A percentile compares a stretch with the other conserved stretches of the same genome.
Evolutionary conservation across 768 basidiomycete genomes (phyloP).

Genomic region (Mycena amicta): DNA sequence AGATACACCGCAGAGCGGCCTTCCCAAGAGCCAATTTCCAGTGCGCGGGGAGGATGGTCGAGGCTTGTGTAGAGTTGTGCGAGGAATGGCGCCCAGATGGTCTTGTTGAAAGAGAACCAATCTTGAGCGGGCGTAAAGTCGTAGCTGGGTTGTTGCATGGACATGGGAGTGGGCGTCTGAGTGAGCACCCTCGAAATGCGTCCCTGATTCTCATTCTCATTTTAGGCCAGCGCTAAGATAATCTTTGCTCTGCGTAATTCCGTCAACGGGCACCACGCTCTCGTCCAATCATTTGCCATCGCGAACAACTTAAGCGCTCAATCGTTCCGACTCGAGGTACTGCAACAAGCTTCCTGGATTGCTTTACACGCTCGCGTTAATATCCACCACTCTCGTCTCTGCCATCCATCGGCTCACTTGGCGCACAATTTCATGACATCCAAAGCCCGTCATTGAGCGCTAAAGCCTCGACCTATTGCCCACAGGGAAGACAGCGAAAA

Average conservation of each 20-base stretch:
- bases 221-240: background rate
- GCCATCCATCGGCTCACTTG: background rate
- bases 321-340: background rate
- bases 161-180: background rate
- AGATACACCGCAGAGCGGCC: conserved; percentile 64
- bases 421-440: no score
- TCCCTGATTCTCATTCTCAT: background rate
- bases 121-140: conserved; percentile 57
- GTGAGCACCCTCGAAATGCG: background rate
- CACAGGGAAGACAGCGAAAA: no score
- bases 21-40: conserved; percentile 67
- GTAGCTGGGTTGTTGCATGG: conserved; percentile 19
- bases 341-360: background rate
- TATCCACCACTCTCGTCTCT: background rate
- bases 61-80: conserved; percentile 31
- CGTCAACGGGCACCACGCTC: background rate
- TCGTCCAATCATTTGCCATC: background rate
- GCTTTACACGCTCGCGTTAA: background rate
- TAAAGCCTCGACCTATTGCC: no score
- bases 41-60: conserved; percentile 39
- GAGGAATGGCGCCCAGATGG: conserved; percentile 46
- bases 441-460: no score
- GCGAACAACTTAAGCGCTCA: background rate
- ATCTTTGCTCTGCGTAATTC: background rate
- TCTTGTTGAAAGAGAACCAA: conserved; percentile 53